A percentile compares a stretch with the other conserved stretches of the same genome.
These are phyloP conservation scores for Asterionellopsis glacialis DNA, from an alignment of 108 stramenopile genomes.

Conservation along the genomic window DNA sequence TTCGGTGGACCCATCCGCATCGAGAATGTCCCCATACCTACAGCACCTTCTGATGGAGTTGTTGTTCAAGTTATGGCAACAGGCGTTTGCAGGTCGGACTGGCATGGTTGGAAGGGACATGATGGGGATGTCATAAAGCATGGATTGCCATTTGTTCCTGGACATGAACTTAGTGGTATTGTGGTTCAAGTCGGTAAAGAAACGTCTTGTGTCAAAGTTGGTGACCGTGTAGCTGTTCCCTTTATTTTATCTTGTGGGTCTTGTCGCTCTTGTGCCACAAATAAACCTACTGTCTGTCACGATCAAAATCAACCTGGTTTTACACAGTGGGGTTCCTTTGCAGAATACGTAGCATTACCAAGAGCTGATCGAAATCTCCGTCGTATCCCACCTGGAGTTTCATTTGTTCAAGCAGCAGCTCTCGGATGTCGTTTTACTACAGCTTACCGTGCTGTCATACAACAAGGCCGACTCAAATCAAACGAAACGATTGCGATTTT, in stretches of 20 bases:
- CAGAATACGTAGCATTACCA: constrained; percentile 61
- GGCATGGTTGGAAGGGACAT: constrained; percentile 84
- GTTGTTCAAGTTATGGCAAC: constrained; percentile 69
- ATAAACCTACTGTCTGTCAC: constrained; percentile 58
- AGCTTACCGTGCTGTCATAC: constrained; percentile 70
- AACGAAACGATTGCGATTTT: constrained; percentile 37
- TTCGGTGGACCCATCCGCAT: constrained; percentile 56
- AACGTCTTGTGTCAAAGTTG: constrained; percentile 22
- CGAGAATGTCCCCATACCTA: constrained; percentile 41
- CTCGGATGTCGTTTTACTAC: constrained; percentile 81
- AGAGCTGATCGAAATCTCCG: constrained; percentile 61
- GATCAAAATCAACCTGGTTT: constrained; percentile 76
- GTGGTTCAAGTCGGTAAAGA: constrained; percentile 45
- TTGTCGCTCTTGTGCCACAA: constrained; percentile 40
- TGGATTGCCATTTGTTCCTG: constrained; percentile 71
- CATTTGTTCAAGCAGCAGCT: constrained; percentile 75
- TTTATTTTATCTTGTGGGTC: constrained; percentile 72
- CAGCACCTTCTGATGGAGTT: constrained; percentile 36
- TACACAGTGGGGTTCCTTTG: constrained; percentile 61
- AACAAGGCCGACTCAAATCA: constrained; percentile 45
- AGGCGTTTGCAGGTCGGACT: constrained; percentile 74
- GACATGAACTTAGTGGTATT: constrained; percentile 74
- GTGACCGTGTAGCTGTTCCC: constrained; percentile 69
- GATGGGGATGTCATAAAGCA: constrained; percentile 52
- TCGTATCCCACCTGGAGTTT: constrained; percentile 43